Evolutionary conservation across 805 yeast species (phyloP).

Genomic region (Candida easanensis): DNA sequence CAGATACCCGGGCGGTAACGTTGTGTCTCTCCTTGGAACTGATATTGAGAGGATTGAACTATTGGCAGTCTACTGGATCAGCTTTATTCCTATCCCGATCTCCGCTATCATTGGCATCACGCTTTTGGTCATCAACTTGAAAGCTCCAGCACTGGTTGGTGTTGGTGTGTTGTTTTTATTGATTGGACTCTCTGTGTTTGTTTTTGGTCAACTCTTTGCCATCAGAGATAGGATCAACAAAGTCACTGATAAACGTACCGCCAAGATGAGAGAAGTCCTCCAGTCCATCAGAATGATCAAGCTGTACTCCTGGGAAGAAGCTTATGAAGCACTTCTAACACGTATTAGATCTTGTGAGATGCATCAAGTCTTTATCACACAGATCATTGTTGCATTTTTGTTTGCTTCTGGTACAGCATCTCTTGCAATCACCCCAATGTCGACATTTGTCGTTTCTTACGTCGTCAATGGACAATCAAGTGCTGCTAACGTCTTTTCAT

Average conservation of each 20-base stretch:
- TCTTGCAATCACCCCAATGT: conserved; percentile 54
- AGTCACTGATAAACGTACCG: conserved; percentile 61
- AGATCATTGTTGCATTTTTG: conserved; percentile 51
- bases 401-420: conserved; percentile 48
- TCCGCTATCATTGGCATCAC: conserved; percentile 57
- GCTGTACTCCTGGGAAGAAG: conserved; percentile 83
- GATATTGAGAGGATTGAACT: conserved; percentile 76
- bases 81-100: conserved; percentile 48
- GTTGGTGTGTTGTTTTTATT: conserved; percentile 44
- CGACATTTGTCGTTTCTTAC: conserved; percentile 39
- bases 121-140: conserved; percentile 58
- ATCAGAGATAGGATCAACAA: conserved; percentile 48
- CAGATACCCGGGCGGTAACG: conserved; percentile 58
- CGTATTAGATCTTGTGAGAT: conserved; percentile 57
- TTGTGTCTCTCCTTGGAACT: conserved; percentile 74
- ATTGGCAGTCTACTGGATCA: conserved; percentile 59
- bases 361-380: conserved; percentile 50
- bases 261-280: conserved; percentile 54
- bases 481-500: conserved; percentile 61
- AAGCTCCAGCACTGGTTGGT: conserved; percentile 68
- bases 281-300: conserved; percentile 65
- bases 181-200: conserved; percentile 40
- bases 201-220: conserved; percentile 33
- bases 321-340: conserved; percentile 53
- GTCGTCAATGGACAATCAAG: conserved; percentile 40